Evolutionary conservation across 495 filamentous ascomycete genomes (phyloP), one percentile per base, ranked within the genome.

Genomic region (Daldinia childiae): DNA sequence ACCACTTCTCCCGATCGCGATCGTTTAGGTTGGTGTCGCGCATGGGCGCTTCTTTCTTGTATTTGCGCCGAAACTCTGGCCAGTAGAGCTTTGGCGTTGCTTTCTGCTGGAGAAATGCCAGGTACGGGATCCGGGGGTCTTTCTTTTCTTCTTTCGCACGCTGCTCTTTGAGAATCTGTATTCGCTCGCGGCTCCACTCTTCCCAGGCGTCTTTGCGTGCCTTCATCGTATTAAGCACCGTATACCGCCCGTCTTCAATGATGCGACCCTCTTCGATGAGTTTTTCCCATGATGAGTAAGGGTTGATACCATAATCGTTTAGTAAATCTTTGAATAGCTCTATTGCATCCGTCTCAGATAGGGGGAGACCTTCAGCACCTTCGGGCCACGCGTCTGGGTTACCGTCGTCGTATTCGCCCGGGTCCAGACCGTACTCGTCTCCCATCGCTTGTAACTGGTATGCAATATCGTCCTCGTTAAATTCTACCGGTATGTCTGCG

Each of bases 41-140:
- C 94, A 98, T 96, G 58, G 89, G 88, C 0, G 86, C 76, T 62
- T 95, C 93, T 66, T 91, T 93, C 66, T 90, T 90, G 72, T 90
- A 95, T 74, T 97, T 98, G 32, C 95, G 86, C 69, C 92, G 92
- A 78, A 99, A 99, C 76, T 99, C 95, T 0, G 92, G 89, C 95
- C 95, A 99, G 79, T 96, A 99, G 11, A 98, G 82, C 80, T 97
- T 98, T 1, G 92, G 90, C 0, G 90, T 95, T 1, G 93, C 93
- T 62, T 91, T 83, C 66, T 90, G 88, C 63, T 94, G 88, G 21
- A 99, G 82, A 69, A 99, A 93, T 0, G 86, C 87, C 66, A 98
- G 80, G 77, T 94, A 99, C 27, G 91, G 88, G 64, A 97, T 92
- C 24, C 87, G 84, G 7, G 95, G 96, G 71, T 99, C 93, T 59